Percentiles rank a stretch among this genome's conserved stretches.
Conservation (phyloP, 495 filamentous ascomycete species). For the Bacidia gigantensis region DNA sequence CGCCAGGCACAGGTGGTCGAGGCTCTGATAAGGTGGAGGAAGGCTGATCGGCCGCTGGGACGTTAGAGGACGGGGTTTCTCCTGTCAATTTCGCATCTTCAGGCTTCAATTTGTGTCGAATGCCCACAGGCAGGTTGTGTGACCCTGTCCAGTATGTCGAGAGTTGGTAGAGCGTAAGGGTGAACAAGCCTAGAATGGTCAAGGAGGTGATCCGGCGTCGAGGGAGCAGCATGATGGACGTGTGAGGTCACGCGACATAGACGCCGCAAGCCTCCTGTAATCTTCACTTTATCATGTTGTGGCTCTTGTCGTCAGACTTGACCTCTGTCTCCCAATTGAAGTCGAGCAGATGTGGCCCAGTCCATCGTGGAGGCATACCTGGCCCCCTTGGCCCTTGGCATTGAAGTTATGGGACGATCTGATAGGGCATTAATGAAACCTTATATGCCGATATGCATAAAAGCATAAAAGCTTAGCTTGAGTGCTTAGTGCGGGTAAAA, state of each 20-base stretch:
- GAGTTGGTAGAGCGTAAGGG: neutral
- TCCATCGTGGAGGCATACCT: no score
- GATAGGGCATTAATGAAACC: no score
- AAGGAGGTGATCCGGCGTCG: slow-evolving; percentile 1
- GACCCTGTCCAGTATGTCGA: neutral
- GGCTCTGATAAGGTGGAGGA: slow-evolving; percentile 1
- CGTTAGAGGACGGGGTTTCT: neutral
- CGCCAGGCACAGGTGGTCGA: neutral
- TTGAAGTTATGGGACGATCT: no score
- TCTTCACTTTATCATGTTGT: neutral
- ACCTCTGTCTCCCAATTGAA: no score
- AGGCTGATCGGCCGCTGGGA: neutral
- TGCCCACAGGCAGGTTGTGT: neutral
- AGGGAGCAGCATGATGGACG: neutral
- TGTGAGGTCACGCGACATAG: neutral
- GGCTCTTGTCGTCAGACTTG: neutral
- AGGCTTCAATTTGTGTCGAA: neutral
- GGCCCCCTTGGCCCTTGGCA: no score
- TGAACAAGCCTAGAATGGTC: neutral
- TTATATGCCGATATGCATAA: no score
- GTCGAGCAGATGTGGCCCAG: no score
- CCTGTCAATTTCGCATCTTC: slow-evolving; percentile 1
- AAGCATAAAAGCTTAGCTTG: no score
- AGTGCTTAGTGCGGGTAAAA: no score
- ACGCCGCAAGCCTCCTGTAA: neutral